A percentile compares a stretch with the other conserved stretches of the same genome.
Evolutionary conservation across 371 early-diverging fungal genomes (phyloP).

Genomic region (Thermomucor indicae-seudaticae): DNA sequence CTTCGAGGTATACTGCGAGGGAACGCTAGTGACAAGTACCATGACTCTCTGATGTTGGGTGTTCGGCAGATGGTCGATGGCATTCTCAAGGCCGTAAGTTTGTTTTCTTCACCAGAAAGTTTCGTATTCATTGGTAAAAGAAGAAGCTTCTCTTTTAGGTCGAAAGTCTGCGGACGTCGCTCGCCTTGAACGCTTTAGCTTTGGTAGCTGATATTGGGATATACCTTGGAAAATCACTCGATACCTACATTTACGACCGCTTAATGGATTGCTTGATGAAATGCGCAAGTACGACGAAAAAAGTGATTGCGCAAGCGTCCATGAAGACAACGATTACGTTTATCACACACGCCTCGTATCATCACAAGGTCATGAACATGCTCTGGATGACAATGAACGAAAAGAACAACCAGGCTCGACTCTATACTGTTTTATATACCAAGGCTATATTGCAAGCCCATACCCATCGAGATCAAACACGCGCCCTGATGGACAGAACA

Average conservation of each 20-base stretch:
- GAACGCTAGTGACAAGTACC: slow-evolving; percentile 32
- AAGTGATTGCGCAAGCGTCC: slow-evolving; percentile 29
- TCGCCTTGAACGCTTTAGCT: slow-evolving; percentile 32
- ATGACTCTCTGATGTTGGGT: slow-evolving; percentile 23
- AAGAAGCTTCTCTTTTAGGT: slow-evolving; percentile 23
- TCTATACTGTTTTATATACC: slow-evolving; percentile 29
- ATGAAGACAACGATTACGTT: slow-evolving; percentile 27
- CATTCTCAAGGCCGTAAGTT: slow-evolving; percentile 41
- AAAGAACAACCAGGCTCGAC: slow-evolving; percentile 43
- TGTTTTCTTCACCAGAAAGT: neutral
- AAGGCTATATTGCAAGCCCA: slow-evolving; percentile 36
- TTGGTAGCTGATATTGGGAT: slow-evolving; percentile 37
- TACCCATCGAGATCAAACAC: slow-evolving; percentile 28
- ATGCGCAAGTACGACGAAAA: slow-evolving; percentile 36
- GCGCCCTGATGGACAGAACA: slow-evolving; percentile 29
- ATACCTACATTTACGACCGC: slow-evolving; percentile 36
- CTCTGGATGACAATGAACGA: slow-evolving; percentile 32
- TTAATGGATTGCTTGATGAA: slow-evolving; percentile 33
- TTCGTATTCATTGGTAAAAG: neutral
- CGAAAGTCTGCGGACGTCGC: slow-evolving; percentile 43
- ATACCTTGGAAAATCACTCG: slow-evolving; percentile 28
- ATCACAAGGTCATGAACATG: slow-evolving; percentile 35
- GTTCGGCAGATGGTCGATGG: slow-evolving; percentile 43
- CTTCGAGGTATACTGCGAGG: slow-evolving; percentile 33
- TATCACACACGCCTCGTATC: slow-evolving; percentile 29